These are phyloP conservation scores for Pichia sp. DNA, from an alignment of 1,139 yeast species.

Conservation along the genomic window DNA sequence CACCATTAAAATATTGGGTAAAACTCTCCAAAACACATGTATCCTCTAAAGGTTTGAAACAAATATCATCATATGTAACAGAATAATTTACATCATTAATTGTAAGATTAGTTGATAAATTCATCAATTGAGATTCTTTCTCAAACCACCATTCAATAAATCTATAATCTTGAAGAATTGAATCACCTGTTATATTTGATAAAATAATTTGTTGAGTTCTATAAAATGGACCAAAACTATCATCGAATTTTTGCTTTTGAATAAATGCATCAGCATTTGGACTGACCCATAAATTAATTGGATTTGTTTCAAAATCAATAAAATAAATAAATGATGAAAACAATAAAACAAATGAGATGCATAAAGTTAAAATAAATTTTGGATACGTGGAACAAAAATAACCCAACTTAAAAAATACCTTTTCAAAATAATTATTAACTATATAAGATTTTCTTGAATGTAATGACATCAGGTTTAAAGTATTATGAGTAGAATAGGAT, in stretches of 20 bases:
- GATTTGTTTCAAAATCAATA: slow-evolving; percentile 64
- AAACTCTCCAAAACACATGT: slow-evolving; percentile 86
- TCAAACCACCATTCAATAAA: slow-evolving; percentile 84
- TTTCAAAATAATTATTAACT: slow-evolving; percentile 41
- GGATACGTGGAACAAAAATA: slow-evolving; percentile 56
- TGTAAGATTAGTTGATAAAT: slow-evolving; percentile 19
- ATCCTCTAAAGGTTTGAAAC: slow-evolving; percentile 77
- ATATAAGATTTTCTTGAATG: slow-evolving; percentile 32
- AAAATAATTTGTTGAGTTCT: slow-evolving; percentile 80
- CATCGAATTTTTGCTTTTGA: slow-evolving; percentile 67
- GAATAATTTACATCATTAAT: slow-evolving; percentile 20
- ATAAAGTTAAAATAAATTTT: slow-evolving; percentile 41
- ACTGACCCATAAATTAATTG: slow-evolving; percentile 86
- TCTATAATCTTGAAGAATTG: slow-evolving; percentile 53
- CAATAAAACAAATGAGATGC: slow-evolving; percentile 39
- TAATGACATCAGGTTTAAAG: slow-evolving; percentile 6
- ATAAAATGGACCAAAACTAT: slow-evolving; percentile 85
- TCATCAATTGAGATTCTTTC: slow-evolving; percentile 52
- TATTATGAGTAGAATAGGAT: slow-evolving; percentile 13
- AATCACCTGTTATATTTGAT: slow-evolving; percentile 56
- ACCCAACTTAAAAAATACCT: slow-evolving; percentile 44
- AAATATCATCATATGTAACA: slow-evolving; percentile 54
- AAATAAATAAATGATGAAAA: slow-evolving; percentile 52
- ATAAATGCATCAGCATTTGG: slow-evolving; percentile 65
- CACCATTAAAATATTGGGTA: slow-evolving; percentile 80